These are phyloP conservation scores for Russula griseocarnosa DNA, from an alignment of 768 basidiomycete genomes.

Conservation along the genomic window DNA sequence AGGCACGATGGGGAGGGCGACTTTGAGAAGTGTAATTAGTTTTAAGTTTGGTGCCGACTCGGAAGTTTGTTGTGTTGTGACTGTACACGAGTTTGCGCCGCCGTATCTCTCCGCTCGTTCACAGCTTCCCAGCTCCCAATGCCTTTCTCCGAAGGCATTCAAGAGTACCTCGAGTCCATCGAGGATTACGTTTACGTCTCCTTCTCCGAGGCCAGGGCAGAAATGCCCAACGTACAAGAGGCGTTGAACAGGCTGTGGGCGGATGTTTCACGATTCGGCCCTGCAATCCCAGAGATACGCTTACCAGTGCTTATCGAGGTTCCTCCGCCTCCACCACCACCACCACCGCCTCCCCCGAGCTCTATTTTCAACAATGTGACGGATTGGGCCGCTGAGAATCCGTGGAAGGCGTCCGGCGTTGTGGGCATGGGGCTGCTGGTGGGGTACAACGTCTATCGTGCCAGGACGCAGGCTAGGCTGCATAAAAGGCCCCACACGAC, in stretches of 20 bases:
- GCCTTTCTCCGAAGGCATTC: slow-evolving; percentile 24
- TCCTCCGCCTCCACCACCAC: slow-evolving; percentile 58
- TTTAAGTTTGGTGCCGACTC: neutral
- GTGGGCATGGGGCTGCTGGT: slow-evolving; percentile 60
- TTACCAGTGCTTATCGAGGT: slow-evolving; percentile 69
- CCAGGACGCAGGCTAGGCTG: slow-evolving; percentile 29
- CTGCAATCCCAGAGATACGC: slow-evolving; percentile 48
- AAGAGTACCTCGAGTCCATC: slow-evolving; percentile 50
- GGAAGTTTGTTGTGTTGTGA: neutral
- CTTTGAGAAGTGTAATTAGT: slow-evolving; percentile 52
- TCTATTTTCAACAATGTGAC: slow-evolving; percentile 46
- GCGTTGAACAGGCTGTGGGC: slow-evolving; percentile 66
- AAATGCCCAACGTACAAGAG: slow-evolving; percentile 62
- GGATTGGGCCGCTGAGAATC: slow-evolving; percentile 55
- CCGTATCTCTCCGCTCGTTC: neutral
- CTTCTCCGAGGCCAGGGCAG: slow-evolving; percentile 51
- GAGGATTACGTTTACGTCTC: slow-evolving; percentile 65
- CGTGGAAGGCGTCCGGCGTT: slow-evolving; percentile 54
- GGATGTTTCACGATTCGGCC: slow-evolving; percentile 76
- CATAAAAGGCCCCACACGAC: slow-evolving; percentile 30
- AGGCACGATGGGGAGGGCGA: slow-evolving; percentile 65
- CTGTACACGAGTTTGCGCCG: neutral
- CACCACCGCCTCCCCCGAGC: slow-evolving; percentile 39
- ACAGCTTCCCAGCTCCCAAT: slow-evolving; percentile 7
- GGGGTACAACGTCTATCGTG: slow-evolving; percentile 44